Evolutionary conservation across 2,329 filamentous ascomycete species (phyloP).

Genomic region (Alternaria ethzedia): DNA sequence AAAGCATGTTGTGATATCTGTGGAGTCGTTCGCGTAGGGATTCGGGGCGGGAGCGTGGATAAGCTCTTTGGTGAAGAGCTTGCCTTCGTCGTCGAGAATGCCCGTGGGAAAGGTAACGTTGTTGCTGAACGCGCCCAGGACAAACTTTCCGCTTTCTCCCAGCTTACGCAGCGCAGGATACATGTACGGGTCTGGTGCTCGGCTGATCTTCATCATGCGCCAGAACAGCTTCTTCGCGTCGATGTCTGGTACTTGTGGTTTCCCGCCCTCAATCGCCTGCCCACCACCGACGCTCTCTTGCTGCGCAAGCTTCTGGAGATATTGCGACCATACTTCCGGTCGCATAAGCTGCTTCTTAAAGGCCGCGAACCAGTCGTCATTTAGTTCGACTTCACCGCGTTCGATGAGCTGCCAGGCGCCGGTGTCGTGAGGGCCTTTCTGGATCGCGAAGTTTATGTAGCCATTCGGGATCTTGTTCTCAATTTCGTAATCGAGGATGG

Average conservation of each 20-base stretch:
- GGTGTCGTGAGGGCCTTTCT: slow-evolving; percentile 70
- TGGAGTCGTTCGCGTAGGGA: slow-evolving; percentile 34
- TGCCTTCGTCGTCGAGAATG: slow-evolving; percentile 68
- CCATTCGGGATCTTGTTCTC: slow-evolving; percentile 78
- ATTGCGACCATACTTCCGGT: slow-evolving; percentile 71
- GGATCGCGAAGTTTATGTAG: slow-evolving; percentile 92
- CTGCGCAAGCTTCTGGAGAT: slow-evolving; percentile 42
- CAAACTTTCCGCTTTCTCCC: slow-evolving; percentile 51
- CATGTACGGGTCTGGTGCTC: slow-evolving; percentile 82
- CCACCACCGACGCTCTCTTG: slow-evolving; percentile 27
- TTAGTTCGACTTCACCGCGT: slow-evolving; percentile 78
- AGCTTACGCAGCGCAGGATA: slow-evolving; percentile 78
- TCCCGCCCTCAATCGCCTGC: slow-evolving; percentile 35
- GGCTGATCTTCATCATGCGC: slow-evolving; percentile 84
- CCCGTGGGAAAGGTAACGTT: slow-evolving; percentile 83
- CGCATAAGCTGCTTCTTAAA: slow-evolving; percentile 79
- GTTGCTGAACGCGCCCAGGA: slow-evolving; percentile 83
- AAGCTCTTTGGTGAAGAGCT: slow-evolving; percentile 47
- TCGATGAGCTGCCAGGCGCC: slow-evolving; percentile 92
- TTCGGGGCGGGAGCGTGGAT: slow-evolving; percentile 25
- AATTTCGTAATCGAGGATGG: slow-evolving; percentile 89
- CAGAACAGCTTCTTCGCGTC: slow-evolving; percentile 84
- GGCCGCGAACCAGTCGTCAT: slow-evolving; percentile 74
- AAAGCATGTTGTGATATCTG: slow-evolving; percentile 70
- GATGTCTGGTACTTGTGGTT: slow-evolving; percentile 71